These are phyloP conservation scores for Noccaea caerulescens DNA, from an alignment of 345 rosid genomes.

Conservation along the genomic window DNA sequence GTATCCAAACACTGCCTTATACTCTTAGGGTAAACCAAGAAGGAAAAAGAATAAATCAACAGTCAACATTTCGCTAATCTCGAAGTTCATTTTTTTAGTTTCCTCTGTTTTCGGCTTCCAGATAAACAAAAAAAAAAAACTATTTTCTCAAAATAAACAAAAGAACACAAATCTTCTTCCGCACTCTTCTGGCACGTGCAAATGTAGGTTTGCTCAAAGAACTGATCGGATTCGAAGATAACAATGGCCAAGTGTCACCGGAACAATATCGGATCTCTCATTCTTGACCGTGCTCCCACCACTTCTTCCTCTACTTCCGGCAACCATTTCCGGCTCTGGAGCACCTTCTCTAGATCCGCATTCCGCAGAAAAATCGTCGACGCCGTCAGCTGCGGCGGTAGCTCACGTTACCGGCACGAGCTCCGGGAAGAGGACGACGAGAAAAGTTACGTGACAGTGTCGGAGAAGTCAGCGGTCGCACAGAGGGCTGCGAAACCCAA, in stretches of 20 bases:
- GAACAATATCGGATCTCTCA: slow-evolving; percentile 71
- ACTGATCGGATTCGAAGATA: slow-evolving; percentile 22
- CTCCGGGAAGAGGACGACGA: slow-evolving; percentile 46
- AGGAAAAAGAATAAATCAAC: slow-evolving; percentile 29
- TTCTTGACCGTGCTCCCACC: slow-evolving; percentile 57
- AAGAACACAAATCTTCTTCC: not conserved
- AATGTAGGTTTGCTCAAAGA: slow-evolving; percentile 17
- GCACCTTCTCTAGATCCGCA: slow-evolving; percentile 61
- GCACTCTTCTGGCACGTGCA: slow-evolving; percentile 24
- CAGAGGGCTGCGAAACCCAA: slow-evolving; percentile 38
- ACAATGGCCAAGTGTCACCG: slow-evolving; percentile 76
- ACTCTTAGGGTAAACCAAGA: not conserved
- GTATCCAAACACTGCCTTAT: slow-evolving; percentile 36
- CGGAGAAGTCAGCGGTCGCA: slow-evolving; percentile 39
- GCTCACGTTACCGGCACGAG: slow-evolving; percentile 59
- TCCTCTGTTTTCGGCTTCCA: slow-evolving; percentile 40
- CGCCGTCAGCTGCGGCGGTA: slow-evolving; percentile 83
- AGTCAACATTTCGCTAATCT: slow-evolving; percentile 42
- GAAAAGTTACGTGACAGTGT: slow-evolving; percentile 36
- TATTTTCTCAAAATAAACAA: not conserved
- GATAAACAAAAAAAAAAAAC: slow-evolving; percentile 26
- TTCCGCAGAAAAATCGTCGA: slow-evolving; percentile 70
- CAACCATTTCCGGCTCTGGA: slow-evolving; percentile 63
- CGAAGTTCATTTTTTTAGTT: slow-evolving; percentile 11
- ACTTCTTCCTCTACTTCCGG: slow-evolving; percentile 43